These are phyloP conservation scores for Mycena haematopus DNA, from an alignment of 768 basidiomycete genomes.

Conservation along the genomic window DNA sequence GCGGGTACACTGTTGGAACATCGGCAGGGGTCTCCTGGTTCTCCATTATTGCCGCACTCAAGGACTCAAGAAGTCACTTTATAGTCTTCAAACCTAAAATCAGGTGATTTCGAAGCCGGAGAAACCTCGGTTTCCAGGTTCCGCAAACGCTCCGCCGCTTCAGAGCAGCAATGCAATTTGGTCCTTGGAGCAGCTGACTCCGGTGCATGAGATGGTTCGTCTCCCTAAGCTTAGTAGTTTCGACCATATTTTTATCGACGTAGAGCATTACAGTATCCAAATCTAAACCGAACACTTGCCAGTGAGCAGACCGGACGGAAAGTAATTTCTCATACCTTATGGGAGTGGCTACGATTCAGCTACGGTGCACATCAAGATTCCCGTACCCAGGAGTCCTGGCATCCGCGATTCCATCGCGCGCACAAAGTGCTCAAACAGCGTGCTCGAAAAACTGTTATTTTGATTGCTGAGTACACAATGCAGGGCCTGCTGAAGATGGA, in stretches of 20 bases:
- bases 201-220: too few relatives aligned
- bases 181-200: too few relatives aligned
- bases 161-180: too few relatives aligned
- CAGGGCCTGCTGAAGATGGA: slow-evolving; percentile 8
- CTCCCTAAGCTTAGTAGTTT: too few relatives aligned
- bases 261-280: too few relatives aligned
- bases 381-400: slow-evolving; percentile 9
- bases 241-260: too few relatives aligned
- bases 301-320: not conserved
- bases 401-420: slow-evolving; percentile 5
- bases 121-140: not conserved
- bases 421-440: slow-evolving; percentile 1
- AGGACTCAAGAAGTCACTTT: not conserved
- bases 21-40: not conserved
- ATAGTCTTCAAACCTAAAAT: not conserved
- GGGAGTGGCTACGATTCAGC: not conserved
- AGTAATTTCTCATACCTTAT: not conserved
- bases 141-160: not conserved
- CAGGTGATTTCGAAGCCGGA: not conserved
- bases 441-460: not conserved
- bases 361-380: not conserved
- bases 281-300: not conserved
- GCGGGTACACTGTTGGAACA: not conserved
- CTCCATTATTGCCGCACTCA: not conserved
- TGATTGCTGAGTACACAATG: slow-evolving; percentile 1